phyloP scores from a whole-genome alignment of 257 asterid species.

The Solanum appendiculatum region DNA sequence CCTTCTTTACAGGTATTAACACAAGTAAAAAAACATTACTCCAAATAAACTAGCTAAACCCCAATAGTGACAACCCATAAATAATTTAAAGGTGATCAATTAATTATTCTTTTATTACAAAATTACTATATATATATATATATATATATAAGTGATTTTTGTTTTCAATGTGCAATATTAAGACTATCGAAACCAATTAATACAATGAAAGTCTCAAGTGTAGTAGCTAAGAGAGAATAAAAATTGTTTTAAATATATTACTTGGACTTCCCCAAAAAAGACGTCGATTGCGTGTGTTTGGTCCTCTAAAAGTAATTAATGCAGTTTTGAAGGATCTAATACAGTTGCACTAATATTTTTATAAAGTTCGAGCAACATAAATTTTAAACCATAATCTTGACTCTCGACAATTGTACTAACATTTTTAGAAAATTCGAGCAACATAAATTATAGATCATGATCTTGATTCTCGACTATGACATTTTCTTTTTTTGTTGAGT shows the following conservation, averaged over 20 bases:
- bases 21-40: neutral
- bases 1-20: slow-evolving; percentile 23
- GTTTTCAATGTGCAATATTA: neutral
- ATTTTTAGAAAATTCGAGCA: neutral
- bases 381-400: neutral
- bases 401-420: neutral
- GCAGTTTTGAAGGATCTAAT: neutral
- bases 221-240: neutral
- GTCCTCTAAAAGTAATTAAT: neutral
- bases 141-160: no score
- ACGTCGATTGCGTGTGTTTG: accelerated
- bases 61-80: neutral
- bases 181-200: neutral
- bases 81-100: neutral
- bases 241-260: neutral
- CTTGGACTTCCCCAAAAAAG: neutral
- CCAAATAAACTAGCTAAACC: neutral
- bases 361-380: neutral
- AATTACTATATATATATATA: neutral
- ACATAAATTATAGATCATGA: no score
- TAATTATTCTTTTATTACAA: neutral
- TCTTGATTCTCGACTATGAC: no score
- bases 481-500: neutral
- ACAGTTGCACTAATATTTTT: neutral
- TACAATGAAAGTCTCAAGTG: neutral